Evolutionary conservation across 2,329 filamentous ascomycete species (phyloP).

Genomic region (Aspergillus floridensis): DNA sequence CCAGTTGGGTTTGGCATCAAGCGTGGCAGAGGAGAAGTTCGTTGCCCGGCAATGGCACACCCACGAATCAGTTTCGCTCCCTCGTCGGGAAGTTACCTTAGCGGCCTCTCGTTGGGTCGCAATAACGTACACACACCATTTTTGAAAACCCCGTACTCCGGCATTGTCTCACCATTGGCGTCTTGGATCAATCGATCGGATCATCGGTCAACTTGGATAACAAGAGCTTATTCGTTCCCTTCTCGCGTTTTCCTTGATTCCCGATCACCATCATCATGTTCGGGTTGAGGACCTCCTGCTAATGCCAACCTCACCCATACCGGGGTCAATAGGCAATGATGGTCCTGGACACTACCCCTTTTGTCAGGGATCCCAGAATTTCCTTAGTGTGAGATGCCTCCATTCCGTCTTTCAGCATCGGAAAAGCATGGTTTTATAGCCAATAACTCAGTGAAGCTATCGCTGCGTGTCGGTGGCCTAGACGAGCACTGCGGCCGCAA

Average conservation of each 20-base stretch:
- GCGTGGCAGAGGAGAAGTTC: not conserved
- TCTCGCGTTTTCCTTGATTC: not conserved
- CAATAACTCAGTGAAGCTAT: slow-evolving; percentile 10
- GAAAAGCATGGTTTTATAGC: not conserved
- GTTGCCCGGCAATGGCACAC: not conserved
- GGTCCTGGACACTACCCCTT: not conserved
- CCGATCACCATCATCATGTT: not conserved
- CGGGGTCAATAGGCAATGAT: not conserved
- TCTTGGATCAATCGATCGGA: slow-evolving; percentile 5
- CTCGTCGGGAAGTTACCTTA: slow-evolving; percentile 3
- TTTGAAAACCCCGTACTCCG: not conserved
- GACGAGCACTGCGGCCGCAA: not conserved
- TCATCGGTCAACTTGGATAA: not conserved
- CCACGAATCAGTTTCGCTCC: slow-evolving; percentile 4
- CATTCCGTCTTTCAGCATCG: not conserved
- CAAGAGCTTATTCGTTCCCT: not conserved
- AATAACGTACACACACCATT: slow-evolving; percentile 7
- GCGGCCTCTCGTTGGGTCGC: slow-evolving; percentile 7
- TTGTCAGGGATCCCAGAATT: not conserved
- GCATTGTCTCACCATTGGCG: slow-evolving; percentile 5
- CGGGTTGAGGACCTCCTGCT: not conserved
- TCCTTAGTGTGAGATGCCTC: not conserved
- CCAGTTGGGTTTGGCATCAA: not conserved
- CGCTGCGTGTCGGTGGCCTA: not conserved
- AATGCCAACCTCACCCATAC: not conserved